These are phyloP conservation scores for Aspergillus versicolor DNA, from an alignment of 2,329 filamentous ascomycete genomes.

Conservation along the genomic window DNA sequence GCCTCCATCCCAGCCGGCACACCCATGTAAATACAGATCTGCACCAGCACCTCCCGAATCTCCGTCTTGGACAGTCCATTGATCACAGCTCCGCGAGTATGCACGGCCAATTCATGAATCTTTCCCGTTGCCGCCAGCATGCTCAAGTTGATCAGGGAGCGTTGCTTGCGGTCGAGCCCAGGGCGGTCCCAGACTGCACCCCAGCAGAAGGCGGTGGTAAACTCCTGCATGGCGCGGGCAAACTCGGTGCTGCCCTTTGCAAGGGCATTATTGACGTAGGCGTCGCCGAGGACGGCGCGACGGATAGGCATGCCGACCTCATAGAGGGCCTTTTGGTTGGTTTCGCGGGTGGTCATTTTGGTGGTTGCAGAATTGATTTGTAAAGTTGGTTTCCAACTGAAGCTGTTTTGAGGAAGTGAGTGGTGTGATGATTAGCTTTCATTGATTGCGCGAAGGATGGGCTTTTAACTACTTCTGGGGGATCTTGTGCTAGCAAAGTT, in stretches of 20 bases:
- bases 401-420: too few species aligned
- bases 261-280: conserved; percentile 18
- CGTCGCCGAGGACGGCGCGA: conserved; percentile 12
- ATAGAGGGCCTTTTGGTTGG: not conserved
- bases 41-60: conserved; percentile 48
- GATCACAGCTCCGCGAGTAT: conserved; percentile 58
- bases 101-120: conserved; percentile 56
- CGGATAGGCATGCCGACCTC: conserved; percentile 3
- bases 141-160: conserved; percentile 45
- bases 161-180: conserved; percentile 2
- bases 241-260: conserved; percentile 23
- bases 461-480: too few species aligned
- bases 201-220: conserved; percentile 15
- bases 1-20: conserved; percentile 47
- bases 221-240: conserved; percentile 22
- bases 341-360: not conserved
- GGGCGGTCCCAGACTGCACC: conserved; percentile 12
- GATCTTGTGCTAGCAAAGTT: too few species aligned
- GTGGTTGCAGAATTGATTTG: too few species aligned
- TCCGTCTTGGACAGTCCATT: conserved; percentile 60
- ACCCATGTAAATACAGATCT: conserved; percentile 42
- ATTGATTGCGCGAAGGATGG: too few species aligned
- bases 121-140: conserved; percentile 62
- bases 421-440: too few species aligned
- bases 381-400: too few species aligned